These are phyloP conservation scores for Incumbomyces delicatus DNA, from an alignment of 2,329 filamentous ascomycete species.

Conservation along the genomic window DNA sequence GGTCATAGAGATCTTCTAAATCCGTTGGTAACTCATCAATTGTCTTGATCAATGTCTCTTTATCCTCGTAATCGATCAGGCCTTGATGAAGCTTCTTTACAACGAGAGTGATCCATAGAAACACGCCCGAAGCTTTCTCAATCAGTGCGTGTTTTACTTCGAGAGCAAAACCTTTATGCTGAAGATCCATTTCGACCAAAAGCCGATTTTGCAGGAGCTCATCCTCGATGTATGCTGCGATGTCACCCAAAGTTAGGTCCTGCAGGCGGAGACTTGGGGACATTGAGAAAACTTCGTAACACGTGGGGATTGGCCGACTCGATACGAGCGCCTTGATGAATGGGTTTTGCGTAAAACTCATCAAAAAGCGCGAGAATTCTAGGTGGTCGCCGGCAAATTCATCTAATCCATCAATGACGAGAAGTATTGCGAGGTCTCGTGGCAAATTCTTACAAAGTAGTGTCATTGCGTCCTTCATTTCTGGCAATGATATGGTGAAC, in stretches of 20 bases:
- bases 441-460: not conserved
- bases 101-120: conserved; percentile 39
- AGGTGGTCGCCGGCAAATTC: not conserved
- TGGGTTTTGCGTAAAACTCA: not conserved
- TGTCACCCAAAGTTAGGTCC: conserved; percentile 7
- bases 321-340: conserved; percentile 8
- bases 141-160: not conserved
- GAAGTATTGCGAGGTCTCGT: not conserved
- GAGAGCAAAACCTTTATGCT: not conserved
- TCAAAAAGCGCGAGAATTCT: not conserved
- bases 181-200: not conserved
- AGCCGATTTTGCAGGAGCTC: not conserved
- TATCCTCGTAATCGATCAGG: not conserved
- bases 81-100: conserved; percentile 18
- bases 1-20: not conserved
- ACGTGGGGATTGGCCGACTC: conserved; percentile 9
- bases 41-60: not conserved
- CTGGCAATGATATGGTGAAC: not conserved
- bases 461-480: not conserved
- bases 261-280: conserved; percentile 10
- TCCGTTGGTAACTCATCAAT: not conserved
- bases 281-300: conserved; percentile 4
- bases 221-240: conserved; percentile 1
- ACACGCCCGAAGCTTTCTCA: conserved; percentile 32
- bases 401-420: conserved; percentile 1